Percentiles rank a stretch among this genome's conserved stretches.
Evolutionary conservation across 106 monocot genomes (phyloP).

Genomic region (Platanthera zijinensis): DNA sequence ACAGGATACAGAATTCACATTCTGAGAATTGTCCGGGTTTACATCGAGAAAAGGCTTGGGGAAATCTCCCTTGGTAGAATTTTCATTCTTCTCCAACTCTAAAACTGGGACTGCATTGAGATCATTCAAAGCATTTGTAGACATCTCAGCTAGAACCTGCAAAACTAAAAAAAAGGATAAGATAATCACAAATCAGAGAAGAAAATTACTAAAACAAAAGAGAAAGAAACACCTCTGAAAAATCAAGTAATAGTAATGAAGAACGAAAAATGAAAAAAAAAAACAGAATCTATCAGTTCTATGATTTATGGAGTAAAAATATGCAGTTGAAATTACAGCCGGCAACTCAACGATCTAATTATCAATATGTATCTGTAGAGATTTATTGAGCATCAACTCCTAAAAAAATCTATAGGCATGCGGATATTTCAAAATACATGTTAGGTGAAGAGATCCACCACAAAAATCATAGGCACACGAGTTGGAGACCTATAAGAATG

Average conservation of each 20-base stretch:
- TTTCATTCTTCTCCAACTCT: slow-evolving; percentile 32
- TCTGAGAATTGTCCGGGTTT: slow-evolving; percentile 29
- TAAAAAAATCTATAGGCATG: too few species aligned
- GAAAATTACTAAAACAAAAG: background rate
- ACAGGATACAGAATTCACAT: slow-evolving; percentile 13
- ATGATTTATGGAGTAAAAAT: background rate
- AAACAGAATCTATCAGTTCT: background rate
- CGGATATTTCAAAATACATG: too few species aligned
- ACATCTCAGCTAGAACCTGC: slow-evolving; percentile 34
- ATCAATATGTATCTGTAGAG: background rate
- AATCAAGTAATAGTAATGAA: background rate
- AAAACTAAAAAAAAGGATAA: slow-evolving; percentile 1
- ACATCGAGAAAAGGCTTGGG: slow-evolving; percentile 30
- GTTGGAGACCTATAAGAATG: too few species aligned
- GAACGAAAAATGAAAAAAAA: background rate
- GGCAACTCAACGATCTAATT: background rate
- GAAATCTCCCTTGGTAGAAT: slow-evolving; percentile 33
- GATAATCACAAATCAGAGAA: background rate
- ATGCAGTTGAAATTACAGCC: background rate
- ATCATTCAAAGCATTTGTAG: slow-evolving; percentile 44
- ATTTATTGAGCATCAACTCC: too few species aligned
- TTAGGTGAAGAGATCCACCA: too few species aligned
- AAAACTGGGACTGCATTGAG: slow-evolving; percentile 29
- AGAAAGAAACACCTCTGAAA: background rate
- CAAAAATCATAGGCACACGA: too few species aligned